Conservation (phyloP, 345 rosid genomes). For the Isatis tinctoria region DNA sequence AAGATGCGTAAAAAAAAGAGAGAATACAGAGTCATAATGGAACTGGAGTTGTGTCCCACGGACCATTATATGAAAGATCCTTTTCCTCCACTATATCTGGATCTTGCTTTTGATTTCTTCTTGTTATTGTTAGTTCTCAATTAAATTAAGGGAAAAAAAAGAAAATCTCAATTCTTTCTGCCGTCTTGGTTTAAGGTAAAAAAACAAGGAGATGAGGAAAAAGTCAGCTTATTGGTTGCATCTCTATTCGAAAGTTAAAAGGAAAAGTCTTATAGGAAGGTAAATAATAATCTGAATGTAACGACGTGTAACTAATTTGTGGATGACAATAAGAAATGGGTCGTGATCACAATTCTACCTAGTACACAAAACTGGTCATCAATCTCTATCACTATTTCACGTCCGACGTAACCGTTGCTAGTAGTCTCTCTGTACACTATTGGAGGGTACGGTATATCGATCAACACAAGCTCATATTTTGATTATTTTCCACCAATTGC, state of each 20-base stretch:
- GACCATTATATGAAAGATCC: neutral
- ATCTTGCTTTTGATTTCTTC: slow-evolving; percentile 20
- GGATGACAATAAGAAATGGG: neutral
- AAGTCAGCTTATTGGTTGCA: slow-evolving; percentile 12
- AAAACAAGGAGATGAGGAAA: neutral
- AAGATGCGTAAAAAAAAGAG: neutral
- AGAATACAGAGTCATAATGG: slow-evolving; percentile 5
- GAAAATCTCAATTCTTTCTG: neutral
- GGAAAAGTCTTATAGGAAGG: neutral
- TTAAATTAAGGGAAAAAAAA: neutral
- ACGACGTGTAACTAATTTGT: slow-evolving; percentile 10
- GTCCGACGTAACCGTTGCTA: slow-evolving; percentile 6
- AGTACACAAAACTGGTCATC: slow-evolving; percentile 21
- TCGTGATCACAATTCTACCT: slow-evolving; percentile 12
- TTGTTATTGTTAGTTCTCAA: neutral
- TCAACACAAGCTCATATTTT: too few relatives aligned
- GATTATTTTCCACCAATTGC: too few relatives aligned
- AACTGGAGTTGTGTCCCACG: slow-evolving; percentile 17
- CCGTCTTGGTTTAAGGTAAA: neutral
- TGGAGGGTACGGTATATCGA: slow-evolving; percentile 5
- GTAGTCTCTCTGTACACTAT: neutral
- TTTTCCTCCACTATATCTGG: slow-evolving; percentile 22
- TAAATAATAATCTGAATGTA: neutral
- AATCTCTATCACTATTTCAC: slow-evolving; percentile 19
- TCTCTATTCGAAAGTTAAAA: neutral